Evolutionary conservation across 2,329 filamentous ascomycete species (phyloP).

Genomic region (Aureobasidium subglaciale): DNA sequence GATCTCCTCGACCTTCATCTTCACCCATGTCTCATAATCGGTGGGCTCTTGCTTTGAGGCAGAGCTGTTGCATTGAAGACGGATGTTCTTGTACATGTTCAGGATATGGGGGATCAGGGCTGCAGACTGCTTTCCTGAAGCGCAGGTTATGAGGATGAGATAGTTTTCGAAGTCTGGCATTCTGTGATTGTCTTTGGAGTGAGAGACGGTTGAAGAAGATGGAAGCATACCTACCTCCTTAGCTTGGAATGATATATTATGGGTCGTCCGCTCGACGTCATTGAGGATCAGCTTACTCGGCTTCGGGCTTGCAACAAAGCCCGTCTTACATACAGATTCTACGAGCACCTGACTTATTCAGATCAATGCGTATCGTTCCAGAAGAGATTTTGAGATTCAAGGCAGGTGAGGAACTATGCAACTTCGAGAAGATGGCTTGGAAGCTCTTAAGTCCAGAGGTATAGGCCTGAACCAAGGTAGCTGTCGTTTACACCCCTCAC

Average conservation of each 20-base stretch:
- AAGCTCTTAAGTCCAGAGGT: neutral
- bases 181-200: too few relatives aligned
- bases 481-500: neutral
- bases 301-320: neutral
- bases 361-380: too few relatives aligned
- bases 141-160: slow-evolving; percentile 33
- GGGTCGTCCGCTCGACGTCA: neutral
- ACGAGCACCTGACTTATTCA: too few relatives aligned
- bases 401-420: neutral
- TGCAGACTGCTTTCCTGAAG: slow-evolving; percentile 32
- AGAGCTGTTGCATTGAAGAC: slow-evolving; percentile 28
- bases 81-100: slow-evolving; percentile 27
- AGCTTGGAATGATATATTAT: too few relatives aligned
- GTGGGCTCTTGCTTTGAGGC: slow-evolving; percentile 21
- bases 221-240: too few relatives aligned
- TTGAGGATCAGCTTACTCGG: neutral
- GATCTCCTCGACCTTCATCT: slow-evolving; percentile 11
- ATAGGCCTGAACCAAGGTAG: too few relatives aligned
- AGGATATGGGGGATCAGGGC: slow-evolving; percentile 31
- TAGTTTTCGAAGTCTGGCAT: slow-evolving; percentile 24
- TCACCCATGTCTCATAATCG: slow-evolving; percentile 17
- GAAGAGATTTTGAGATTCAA: neutral
- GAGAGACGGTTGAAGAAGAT: too few relatives aligned
- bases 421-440: neutral
- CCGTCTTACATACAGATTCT: too few relatives aligned